Evolutionary conservation across 2,329 filamentous ascomycete genomes (phyloP), one percentile per base, ranked within the genome.

Genomic region (Venturia asperata): DNA sequence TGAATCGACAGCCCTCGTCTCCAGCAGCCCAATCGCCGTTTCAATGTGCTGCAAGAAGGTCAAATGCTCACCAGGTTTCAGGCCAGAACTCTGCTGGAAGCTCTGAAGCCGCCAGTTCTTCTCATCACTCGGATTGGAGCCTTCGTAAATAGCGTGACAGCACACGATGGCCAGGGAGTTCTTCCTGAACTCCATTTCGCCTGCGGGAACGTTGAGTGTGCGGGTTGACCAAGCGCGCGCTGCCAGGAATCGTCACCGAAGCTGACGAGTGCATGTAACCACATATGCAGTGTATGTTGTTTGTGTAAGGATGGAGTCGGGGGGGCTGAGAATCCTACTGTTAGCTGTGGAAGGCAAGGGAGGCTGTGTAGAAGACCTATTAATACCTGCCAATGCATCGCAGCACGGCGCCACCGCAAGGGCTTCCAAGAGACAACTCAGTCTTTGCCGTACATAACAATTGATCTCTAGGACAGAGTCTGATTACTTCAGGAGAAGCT

Each of bases 61-160:
- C 6, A 83, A 82, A 2, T 89, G 90, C 75, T 96, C 91, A 66
- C 88, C 87, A 24, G 77, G 79, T 73, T 80, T 80, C 19, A 71
- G 69, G 5, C 72, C 73, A 13, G 69, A 65, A 6, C 76, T 76
- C 34, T 70, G 70, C 64, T 96, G 92, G 71, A 94, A 96, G 41
- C 82, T 79, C 63, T 90, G 87, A 19, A 96, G 87, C 39, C 91
- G 80, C 84, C 84, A 85, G n/a, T 66, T 61, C 49, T 79, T 77
- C n/a, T 72, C 65, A 49, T 72, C 69, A 49, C 74, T 73, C 47
- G 70, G 71, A 42, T 71, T 67, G 3, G 62, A 61, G 37, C 86
- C 86, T 17, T 80, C 76, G 81, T 89, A 95, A 66, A 93, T 90
- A 37, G 86, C 89, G 76, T 96, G 91, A 74, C 91, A 92, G 78